phyloP scores from a whole-genome alignment of 352 stramenopile genomes.

The Halophytophthora polymorphica region DNA sequence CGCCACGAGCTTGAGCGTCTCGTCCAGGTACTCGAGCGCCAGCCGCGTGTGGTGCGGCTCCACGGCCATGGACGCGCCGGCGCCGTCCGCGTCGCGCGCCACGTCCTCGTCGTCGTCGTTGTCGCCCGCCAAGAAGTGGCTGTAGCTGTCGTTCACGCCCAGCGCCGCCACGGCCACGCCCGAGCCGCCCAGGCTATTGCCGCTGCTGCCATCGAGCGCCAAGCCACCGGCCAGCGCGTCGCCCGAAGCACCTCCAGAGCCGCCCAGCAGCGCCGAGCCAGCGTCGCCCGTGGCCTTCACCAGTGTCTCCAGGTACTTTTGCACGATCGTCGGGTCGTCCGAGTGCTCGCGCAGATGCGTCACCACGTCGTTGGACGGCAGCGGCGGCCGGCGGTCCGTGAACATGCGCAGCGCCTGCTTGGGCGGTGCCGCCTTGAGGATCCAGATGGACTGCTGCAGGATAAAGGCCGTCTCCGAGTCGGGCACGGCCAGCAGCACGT shows the following conservation, averaged over 20 bases:
- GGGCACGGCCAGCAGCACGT: conserved; percentile 77
- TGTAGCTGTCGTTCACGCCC: conserved; percentile 80
- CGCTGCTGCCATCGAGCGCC: conserved; percentile 18
- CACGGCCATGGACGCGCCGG: conserved; percentile 28
- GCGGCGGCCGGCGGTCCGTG: conserved; percentile 61
- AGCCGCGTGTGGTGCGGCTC: conserved; percentile 82
- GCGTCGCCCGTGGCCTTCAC: conserved; percentile 49
- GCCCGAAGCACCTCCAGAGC: conserved; percentile 4
- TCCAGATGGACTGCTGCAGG: conserved; percentile 86
- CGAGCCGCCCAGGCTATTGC: conserved; percentile 11
- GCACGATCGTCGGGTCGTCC: conserved; percentile 64
- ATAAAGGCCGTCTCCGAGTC: conserved; percentile 83
- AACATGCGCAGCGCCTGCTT: conserved; percentile 85
- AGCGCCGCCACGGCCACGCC: conserved; percentile 24
- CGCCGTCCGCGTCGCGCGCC: conserved; percentile 16
- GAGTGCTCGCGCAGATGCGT: conserved; percentile 75
- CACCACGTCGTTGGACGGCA: conserved; percentile 78
- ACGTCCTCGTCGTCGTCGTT: conserved; percentile 55
- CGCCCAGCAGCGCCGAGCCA: conserved; percentile 10
- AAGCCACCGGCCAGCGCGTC: conserved; percentile 2
- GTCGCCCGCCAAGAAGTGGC: conserved; percentile 69
- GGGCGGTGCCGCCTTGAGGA: conserved; percentile 67
- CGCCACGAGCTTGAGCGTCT: conserved; percentile 72
- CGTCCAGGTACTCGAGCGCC: conserved; percentile 84
- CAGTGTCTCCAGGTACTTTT: conserved; percentile 81